phyloP scores from a whole-genome alignment of 2,329 filamentous ascomycete genomes.

The Thielaviopsis ethacetica region DNA sequence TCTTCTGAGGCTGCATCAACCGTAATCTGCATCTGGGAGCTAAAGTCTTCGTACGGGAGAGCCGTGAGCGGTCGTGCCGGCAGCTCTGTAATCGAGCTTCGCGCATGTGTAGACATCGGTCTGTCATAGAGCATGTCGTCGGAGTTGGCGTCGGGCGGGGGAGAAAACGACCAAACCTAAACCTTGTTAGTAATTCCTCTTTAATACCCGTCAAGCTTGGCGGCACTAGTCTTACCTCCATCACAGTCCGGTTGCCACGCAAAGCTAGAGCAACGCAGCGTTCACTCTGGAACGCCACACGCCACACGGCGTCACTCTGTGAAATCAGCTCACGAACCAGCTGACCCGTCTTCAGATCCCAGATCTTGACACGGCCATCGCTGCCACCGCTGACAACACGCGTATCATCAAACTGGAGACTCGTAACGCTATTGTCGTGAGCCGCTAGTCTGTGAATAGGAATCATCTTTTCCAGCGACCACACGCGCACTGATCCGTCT shows the following conservation, averaged over 20 bases:
- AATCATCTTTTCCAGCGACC: slow-evolving; percentile 80
- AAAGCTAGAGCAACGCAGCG: slow-evolving; percentile 94
- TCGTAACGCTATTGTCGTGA: slow-evolving; percentile 96
- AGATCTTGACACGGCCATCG: slow-evolving; percentile 96
- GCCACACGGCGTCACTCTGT: slow-evolving; percentile 90
- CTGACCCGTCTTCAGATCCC: slow-evolving; percentile 85
- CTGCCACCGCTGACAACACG: slow-evolving; percentile 91
- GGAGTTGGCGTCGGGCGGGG: slow-evolving; percentile 29
- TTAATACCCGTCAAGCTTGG: background rate
- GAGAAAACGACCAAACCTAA: slow-evolving; percentile 86
- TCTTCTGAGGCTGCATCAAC: slow-evolving; percentile 27
- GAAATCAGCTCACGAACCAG: slow-evolving; percentile 81
- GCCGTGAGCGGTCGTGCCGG: slow-evolving; percentile 35
- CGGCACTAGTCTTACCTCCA: slow-evolving; percentile 44
- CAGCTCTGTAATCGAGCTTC: slow-evolving; percentile 26
- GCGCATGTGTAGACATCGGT: slow-evolving; percentile 32
- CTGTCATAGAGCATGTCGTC: slow-evolving; percentile 46
- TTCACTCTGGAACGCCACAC: slow-evolving; percentile 95
- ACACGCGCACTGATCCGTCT: slow-evolving; percentile 89
- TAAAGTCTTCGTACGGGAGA: slow-evolving; percentile 28
- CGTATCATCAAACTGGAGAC: slow-evolving; percentile 89
- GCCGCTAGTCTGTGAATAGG: slow-evolving; percentile 89
- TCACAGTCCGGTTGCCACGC: slow-evolving; percentile 70
- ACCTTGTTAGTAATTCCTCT: background rate
- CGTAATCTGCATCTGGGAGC: slow-evolving; percentile 17